Evolutionary conservation across 2,329 filamentous ascomycete species (phyloP).

Genomic region (Clonostachys byssicola): DNA sequence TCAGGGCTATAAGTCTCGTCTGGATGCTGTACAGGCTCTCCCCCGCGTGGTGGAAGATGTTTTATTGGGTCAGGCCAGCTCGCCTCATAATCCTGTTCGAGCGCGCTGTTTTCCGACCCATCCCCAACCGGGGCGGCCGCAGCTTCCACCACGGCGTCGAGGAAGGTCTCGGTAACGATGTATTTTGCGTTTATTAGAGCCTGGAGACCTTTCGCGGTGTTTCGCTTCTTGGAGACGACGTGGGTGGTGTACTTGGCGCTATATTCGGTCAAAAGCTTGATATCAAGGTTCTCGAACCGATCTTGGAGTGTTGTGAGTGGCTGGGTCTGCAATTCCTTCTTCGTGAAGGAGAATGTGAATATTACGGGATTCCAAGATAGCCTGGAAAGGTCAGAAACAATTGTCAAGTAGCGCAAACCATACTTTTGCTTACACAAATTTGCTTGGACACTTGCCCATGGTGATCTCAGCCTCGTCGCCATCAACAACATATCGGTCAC

Average conservation of each 20-base stretch:
- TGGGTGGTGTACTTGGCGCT: slow-evolving; percentile 72
- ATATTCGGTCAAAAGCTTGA: slow-evolving; percentile 79
- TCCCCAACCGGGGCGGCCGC: slow-evolving; percentile 27
- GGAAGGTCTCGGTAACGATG: slow-evolving; percentile 70
- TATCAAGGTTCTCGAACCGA: slow-evolving; percentile 77
- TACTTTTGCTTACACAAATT: slow-evolving; percentile 45
- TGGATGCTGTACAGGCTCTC: slow-evolving; percentile 68
- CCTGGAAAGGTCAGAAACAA: slow-evolving; percentile 31
- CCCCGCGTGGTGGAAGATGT: slow-evolving; percentile 69
- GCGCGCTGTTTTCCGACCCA: slow-evolving; percentile 24
- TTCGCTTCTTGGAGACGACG: slow-evolving; percentile 83
- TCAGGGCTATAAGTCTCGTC: slow-evolving; percentile 71
- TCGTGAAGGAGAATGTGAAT: slow-evolving; percentile 76
- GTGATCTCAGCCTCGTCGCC: slow-evolving; percentile 53
- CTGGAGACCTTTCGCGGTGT: slow-evolving; percentile 82
- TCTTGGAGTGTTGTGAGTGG: slow-evolving; percentile 58
- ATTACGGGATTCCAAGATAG: slow-evolving; percentile 77
- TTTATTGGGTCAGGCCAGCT: slow-evolving; percentile 74
- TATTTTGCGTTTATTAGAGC: slow-evolving; percentile 77
- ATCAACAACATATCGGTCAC: slow-evolving; percentile 51
- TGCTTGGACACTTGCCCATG: slow-evolving; percentile 65
- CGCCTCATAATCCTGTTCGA: slow-evolving; percentile 77
- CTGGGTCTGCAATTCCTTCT: slow-evolving; percentile 64
- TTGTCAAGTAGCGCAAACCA: not conserved
- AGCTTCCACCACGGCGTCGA: slow-evolving; percentile 66